Base-by-base conservation (phyloP, 202 grass and related monocot genomes). In the Carex arenaria region DNA sequence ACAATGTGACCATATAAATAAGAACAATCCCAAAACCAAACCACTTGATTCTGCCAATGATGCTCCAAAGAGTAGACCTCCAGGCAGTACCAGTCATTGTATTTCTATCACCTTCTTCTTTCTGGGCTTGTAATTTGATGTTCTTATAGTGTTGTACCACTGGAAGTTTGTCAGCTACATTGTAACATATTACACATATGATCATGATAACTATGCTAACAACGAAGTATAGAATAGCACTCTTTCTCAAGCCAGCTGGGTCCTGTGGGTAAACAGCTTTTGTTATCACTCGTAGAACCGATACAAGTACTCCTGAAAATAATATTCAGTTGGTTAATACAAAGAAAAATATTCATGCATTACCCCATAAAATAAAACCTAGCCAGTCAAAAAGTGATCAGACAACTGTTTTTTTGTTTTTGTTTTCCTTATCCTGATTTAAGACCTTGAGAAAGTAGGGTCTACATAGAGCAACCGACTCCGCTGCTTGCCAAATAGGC, bases 221-320 rank as follows among this genome's bases (percentile, higher is more conserved):
- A 10, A 91, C n/a, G 42, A 98, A 98, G 77, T 98, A 98, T 19
- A 98, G 87, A 78, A 90, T 98, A 0, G 95, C 95, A 0, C 95
- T 98, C 57, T 87, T 78, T 86, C 92, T 91, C 76, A 95, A 77
- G 19, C 95, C 95, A 42, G 80, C 13, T 32, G 78, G 23, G n/a
- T 98, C 89, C 79, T 98, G 95, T 19, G 95, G 89, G 85, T 92
- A 98, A 40, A 94, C 78, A 10, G 92, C 89, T 76, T 98, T 98
- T 34, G 95, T 95, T 61, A 98, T 47, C 47, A 95, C 78, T 85
- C 91, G 88, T 86, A 98, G 79, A 7, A 79, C 86, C 30, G 95
- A 98, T 57, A 95, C 93, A 81, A 98, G 92, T n/a, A 93, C 93
- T 28, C 95, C 95, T 98, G 95, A 89, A 56, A 83, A 82, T 71